phyloP scores from a whole-genome alignment of 140 eudicot genomes.

The Anethum foeniculum region DNA sequence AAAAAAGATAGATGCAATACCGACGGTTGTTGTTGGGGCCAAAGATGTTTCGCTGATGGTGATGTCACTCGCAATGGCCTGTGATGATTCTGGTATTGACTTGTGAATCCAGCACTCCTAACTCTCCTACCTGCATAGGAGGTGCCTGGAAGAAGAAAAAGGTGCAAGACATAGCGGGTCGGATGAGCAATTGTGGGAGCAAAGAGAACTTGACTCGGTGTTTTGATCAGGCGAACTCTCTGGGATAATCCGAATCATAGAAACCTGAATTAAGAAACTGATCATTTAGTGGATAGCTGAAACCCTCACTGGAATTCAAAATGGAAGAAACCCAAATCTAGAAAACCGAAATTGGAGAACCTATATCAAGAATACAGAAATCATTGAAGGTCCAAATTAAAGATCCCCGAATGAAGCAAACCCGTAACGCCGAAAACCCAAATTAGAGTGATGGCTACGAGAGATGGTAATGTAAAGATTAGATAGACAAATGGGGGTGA shows the following conservation, averaged over 20 bases:
- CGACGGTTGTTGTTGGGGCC: background rate
- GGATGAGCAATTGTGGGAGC: background rate
- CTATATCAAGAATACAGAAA: background rate
- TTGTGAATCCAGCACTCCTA: background rate
- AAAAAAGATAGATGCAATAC: background rate
- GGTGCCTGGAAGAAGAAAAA: background rate
- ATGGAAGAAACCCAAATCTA: background rate
- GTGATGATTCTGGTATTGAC: background rate
- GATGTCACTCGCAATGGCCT: background rate
- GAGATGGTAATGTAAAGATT: background rate
- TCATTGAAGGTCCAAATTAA: background rate
- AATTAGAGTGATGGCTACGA: background rate
- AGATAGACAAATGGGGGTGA: background rate
- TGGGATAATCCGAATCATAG: background rate
- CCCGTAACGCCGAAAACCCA: background rate
- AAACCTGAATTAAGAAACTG: background rate
- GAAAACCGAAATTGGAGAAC: background rate
- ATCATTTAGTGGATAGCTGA: background rate
- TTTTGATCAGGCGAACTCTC: background rate
- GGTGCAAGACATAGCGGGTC: background rate
- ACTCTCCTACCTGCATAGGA: background rate
- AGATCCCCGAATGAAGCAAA: background rate
- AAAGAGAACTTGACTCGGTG: background rate
- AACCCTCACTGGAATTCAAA: background rate
- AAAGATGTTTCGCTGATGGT: background rate